Conservation (phyloP, 306 rosid genomes). For the Ammopiptanthus mongolicus region DNA sequence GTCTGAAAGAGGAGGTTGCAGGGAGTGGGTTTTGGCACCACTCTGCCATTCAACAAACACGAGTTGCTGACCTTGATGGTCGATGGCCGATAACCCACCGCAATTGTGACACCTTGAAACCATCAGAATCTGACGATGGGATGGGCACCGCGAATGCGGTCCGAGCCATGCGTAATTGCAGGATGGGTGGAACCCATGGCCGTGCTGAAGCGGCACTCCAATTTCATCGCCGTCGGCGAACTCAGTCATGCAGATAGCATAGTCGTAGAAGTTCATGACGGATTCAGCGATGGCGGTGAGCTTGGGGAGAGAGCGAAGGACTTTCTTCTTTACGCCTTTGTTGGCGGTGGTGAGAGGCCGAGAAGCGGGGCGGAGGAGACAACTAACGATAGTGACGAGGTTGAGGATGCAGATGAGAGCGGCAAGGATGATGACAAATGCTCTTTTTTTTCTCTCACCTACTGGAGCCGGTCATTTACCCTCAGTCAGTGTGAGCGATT, state of each 20-base stretch:
- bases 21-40: too few species aligned
- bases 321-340: slow-evolving; percentile 73
- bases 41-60: too few species aligned
- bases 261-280: slow-evolving; percentile 46
- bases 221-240: slow-evolving; percentile 64
- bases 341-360: slow-evolving; percentile 35
- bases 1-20: too few species aligned
- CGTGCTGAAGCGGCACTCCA: slow-evolving; percentile 50
- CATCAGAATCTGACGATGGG: slow-evolving; percentile 71
- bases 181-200: slow-evolving; percentile 55
- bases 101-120: slow-evolving; percentile 58
- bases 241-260: slow-evolving; percentile 68
- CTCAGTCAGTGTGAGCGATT: too few species aligned
- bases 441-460: too few species aligned
- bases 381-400: slow-evolving; percentile 62
- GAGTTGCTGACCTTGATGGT: too few species aligned
- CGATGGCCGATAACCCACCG: slow-evolving; percentile 49
- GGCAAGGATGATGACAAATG: slow-evolving; percentile 64
- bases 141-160: slow-evolving; percentile 72
- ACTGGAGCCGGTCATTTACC: too few species aligned
- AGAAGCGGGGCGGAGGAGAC: slow-evolving; percentile 43
- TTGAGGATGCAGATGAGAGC: slow-evolving; percentile 73
- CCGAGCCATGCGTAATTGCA: slow-evolving; percentile 80
- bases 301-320: slow-evolving; percentile 66
- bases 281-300: slow-evolving; percentile 49